phyloP scores from a whole-genome alignment of 2,329 filamentous ascomycete species.

The Podosphaera fusca region DNA sequence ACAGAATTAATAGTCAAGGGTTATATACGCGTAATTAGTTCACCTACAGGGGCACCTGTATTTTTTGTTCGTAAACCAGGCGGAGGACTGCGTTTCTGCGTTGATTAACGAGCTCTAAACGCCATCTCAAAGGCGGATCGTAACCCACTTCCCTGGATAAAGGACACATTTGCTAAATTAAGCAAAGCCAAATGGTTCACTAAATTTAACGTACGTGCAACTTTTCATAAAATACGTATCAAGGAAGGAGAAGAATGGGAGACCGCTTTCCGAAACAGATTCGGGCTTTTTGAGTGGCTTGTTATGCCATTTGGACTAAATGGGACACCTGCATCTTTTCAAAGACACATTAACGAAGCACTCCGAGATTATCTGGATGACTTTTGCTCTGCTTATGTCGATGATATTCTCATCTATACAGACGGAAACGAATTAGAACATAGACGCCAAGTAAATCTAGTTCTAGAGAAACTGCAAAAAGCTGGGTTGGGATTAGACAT shows the following conservation, averaged over 20 bases:
- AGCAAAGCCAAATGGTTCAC: neutral
- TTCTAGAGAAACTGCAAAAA: neutral
- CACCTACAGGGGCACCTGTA: neutral
- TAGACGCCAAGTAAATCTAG: neutral
- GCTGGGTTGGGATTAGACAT: neutral
- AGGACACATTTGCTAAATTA: neutral
- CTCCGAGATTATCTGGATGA: neutral
- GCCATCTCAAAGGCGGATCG: neutral
- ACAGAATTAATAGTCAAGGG: neutral
- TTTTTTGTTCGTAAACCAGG: neutral
- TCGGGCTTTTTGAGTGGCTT: neutral
- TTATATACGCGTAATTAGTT: neutral
- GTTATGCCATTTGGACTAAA: conserved; percentile 2
- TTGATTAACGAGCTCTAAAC: neutral
- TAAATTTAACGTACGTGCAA: neutral
- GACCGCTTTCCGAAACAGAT: neutral
- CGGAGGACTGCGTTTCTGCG: neutral
- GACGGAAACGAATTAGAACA: neutral
- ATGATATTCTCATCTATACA: neutral
- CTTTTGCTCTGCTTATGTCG: neutral
- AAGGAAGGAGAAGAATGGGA: neutral
- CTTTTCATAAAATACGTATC: conserved; percentile 1
- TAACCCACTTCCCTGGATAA: conserved; percentile 1
- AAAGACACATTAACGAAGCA: neutral
- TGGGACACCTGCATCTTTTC: conserved; percentile 1